Conservation (phyloP, 2,329 filamentous ascomycete species). For the Fusarium compactum region DNA sequence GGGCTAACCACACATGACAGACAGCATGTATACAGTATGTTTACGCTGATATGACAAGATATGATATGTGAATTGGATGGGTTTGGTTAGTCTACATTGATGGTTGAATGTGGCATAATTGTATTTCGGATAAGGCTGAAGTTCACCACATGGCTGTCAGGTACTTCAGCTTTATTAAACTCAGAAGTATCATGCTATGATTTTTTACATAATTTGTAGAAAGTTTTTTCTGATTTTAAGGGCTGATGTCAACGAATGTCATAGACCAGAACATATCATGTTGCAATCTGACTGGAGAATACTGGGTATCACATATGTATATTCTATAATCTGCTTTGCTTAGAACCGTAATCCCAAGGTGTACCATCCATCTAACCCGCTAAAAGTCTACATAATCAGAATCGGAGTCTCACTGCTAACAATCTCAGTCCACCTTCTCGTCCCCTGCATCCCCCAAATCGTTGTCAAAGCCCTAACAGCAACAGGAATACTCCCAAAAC, state of each 20-base stretch:
- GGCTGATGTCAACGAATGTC: not conserved
- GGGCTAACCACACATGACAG: not conserved
- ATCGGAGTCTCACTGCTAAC: conserved; percentile 46
- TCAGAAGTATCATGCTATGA: too few relatives aligned
- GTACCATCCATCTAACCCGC: too few relatives aligned
- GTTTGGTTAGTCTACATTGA: not conserved
- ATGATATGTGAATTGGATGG: not conserved
- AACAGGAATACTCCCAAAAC: conserved; percentile 54
- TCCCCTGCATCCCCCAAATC: conserved; percentile 51
- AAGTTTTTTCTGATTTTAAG: not conserved
- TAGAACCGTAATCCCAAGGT: not conserved
- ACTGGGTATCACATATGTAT: not conserved
- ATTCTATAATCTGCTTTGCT: not conserved
- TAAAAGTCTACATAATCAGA: conserved; percentile 45
- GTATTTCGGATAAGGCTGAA: too few relatives aligned
- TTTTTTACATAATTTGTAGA: too few relatives aligned
- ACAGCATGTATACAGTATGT: not conserved
- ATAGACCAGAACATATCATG: rapidly evolving
- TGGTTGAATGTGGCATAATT: not conserved
- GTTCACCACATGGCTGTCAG: too few relatives aligned
- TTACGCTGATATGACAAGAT: too few relatives aligned
- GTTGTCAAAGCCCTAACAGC: conserved; percentile 50
- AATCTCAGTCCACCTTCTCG: conserved; percentile 48
- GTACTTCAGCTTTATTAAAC: too few relatives aligned
- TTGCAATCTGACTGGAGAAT: not conserved